Conservation (phyloP, 371 early-diverging fungal species). For the Circinella umbellata region DNA sequence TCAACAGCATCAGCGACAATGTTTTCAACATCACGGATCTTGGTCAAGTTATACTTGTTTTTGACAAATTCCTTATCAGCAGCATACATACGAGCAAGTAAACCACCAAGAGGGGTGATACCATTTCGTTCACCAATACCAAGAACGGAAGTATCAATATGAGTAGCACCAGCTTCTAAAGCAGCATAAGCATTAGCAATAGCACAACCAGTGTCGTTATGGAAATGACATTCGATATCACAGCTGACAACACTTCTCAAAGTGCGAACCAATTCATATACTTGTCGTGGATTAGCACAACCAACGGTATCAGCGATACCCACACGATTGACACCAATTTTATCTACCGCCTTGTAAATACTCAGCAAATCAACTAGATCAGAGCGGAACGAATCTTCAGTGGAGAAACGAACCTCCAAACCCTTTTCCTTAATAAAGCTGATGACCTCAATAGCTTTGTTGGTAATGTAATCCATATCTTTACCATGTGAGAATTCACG, state of each 20-base stretch:
- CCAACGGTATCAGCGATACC: slow-evolving; percentile 98
- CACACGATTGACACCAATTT: slow-evolving; percentile 93
- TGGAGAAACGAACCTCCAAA: slow-evolving; percentile 93
- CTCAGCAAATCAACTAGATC: slow-evolving; percentile 93
- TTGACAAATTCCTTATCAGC: slow-evolving; percentile 86
- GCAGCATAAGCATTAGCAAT: slow-evolving; percentile 96
- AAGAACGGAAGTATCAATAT: slow-evolving; percentile 94
- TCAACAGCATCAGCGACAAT: slow-evolving; percentile 92
- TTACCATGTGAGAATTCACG: slow-evolving; percentile 96
- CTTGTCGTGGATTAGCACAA: slow-evolving; percentile 95
- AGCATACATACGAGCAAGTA: slow-evolving; percentile 93
- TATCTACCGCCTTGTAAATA: slow-evolving; percentile 94
- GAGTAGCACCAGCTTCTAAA: slow-evolving; percentile 94
- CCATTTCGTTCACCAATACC: slow-evolving; percentile 98
- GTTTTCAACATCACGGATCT: slow-evolving; percentile 92
- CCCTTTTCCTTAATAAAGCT: slow-evolving; percentile 91
- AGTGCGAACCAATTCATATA: slow-evolving; percentile 92
- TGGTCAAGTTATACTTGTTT: slow-evolving; percentile 87
- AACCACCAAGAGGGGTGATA: slow-evolving; percentile 92
- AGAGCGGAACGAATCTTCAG: slow-evolving; percentile 94
- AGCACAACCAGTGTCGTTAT: slow-evolving; percentile 96
- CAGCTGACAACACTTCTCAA: slow-evolving; percentile 90
- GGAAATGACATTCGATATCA: slow-evolving; percentile 97
- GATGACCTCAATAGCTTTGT: slow-evolving; percentile 93
- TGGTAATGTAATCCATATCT: slow-evolving; percentile 93